phyloP scores from a whole-genome alignment of 2,329 filamentous ascomycete species.

The Fusarium palustre region DNA sequence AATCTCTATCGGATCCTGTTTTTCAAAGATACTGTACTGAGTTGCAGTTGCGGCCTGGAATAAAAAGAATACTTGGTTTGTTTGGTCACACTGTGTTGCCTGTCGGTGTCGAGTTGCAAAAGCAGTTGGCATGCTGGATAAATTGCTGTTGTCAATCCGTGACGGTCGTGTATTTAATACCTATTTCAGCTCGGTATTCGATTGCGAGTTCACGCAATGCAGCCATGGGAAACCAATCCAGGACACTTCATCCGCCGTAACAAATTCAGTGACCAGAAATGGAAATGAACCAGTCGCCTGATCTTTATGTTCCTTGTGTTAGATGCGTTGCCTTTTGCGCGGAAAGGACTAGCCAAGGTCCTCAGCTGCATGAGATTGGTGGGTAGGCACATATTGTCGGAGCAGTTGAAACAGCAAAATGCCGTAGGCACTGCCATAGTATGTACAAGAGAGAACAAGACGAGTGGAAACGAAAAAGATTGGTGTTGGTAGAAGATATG shows the following conservation, averaged over 20 bases:
- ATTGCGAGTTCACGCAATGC: not conserved
- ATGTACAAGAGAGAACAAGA: not conserved
- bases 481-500: not conserved
- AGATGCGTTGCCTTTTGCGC: too few species aligned
- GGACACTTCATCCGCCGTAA: too few species aligned
- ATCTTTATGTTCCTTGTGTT: too few species aligned
- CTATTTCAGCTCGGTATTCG: not conserved
- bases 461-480: not conserved
- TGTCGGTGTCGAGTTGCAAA: not conserved
- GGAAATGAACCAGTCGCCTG: too few species aligned
- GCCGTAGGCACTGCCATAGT: too few species aligned
- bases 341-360: too few species aligned
- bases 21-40: constrained; percentile 24
- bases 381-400: too few species aligned
- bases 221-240: too few species aligned
- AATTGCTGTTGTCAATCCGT: not conserved
- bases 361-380: too few species aligned
- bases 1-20: constrained; percentile 34
- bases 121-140: not conserved
- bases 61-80: constrained; percentile 47
- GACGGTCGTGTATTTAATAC: not conserved
- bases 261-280: too few species aligned
- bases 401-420: too few species aligned
- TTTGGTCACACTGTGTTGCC: not conserved
- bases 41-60: constrained; percentile 37